Base-by-base conservation (phyloP, 192 early-diverging fungal species). In the Phycomyces blakesleeanus region DNA sequence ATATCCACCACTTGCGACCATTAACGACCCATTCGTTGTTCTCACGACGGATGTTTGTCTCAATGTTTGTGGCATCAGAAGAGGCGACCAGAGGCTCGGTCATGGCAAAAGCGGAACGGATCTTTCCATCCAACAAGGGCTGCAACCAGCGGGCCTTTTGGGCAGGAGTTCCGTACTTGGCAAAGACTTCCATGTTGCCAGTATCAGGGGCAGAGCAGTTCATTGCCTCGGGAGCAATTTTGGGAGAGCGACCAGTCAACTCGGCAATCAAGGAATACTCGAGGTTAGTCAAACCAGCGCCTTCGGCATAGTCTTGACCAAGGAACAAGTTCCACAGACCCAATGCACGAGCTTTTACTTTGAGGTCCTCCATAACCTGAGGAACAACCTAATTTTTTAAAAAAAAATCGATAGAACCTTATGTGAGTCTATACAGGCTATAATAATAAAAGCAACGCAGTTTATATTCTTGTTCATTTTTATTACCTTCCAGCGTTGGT, bases 151-250 rank as follows among this genome's bases (percentile, higher is more conserved):
- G 71, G 44, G 80, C 55, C 78, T 97, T 96, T 73, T 99, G 97
- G 44, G 69, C 89, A 18, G 76, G 65, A 14, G 81, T 84, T 51
- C 97, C 97, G 76, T 96, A 99, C 76, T 96, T 95, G 39, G 92
- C 93, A 64, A 99, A 88, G 47, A 99, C 93, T 69, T 99, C 95
- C 95, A 99, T 99, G 83, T 99, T 99, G 59, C 97, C 97, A 5
- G 97, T 97, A 70, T 99, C 97, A 15, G 95, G 95, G 18, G 94
- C 93, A 44, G 86, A 82, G 76, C 92, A 93, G 87, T 97, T 97
- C 77, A 84, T 81, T 20, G 93, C 93, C 74, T 97, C 95, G 38
- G 97, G 90, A 14, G 94, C 97, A 37, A 98, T 66, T 20, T 74
- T 76, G 26, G 87, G 78, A 47, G 78, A 90, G 40, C 87, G 87